These are phyloP conservation scores for Phytopythium kandeliae DNA, from an alignment of 352 stramenopile genomes.

Conservation along the genomic window DNA sequence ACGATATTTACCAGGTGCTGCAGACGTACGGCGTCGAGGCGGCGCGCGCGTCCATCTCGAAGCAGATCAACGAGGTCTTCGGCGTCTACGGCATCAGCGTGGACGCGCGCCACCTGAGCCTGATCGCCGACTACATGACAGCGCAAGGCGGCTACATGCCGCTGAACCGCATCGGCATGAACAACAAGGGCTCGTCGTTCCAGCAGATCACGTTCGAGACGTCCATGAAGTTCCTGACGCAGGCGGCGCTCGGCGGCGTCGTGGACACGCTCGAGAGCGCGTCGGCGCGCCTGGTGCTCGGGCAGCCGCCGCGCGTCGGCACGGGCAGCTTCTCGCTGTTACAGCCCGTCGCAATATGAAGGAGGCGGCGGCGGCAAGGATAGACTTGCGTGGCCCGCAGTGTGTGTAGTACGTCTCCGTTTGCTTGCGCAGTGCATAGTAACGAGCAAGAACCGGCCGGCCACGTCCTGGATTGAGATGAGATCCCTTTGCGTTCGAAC, in stretches of 20 bases:
- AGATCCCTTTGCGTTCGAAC: no score
- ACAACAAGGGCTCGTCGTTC: constrained; percentile 93
- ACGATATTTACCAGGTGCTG: constrained; percentile 97
- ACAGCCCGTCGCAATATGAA: constrained; percentile 78
- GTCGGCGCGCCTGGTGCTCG: constrained; percentile 94
- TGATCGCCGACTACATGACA: constrained; percentile 99
- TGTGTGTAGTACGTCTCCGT: not conserved
- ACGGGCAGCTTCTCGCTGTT: constrained; percentile 96
- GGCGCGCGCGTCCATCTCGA: constrained; percentile 95
- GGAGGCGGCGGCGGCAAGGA: no score
- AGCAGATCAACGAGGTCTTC: constrained; percentile 99
- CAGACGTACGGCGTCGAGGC: constrained; percentile 98
- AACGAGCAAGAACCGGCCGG: constrained; percentile 1
- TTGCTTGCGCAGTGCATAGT: constrained; percentile 3
- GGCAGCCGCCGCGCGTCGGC: constrained; percentile 91
- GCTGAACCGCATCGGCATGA: constrained; percentile 98
- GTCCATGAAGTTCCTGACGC: constrained; percentile 97
- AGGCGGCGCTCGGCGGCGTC: constrained; percentile 90
- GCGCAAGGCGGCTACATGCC: constrained; percentile 95
- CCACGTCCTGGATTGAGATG: no score
- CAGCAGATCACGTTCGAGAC: constrained; percentile 99
- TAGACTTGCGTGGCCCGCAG: not conserved
- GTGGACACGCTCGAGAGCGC: constrained; percentile 91
- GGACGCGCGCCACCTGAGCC: constrained; percentile 95
- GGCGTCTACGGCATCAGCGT: constrained; percentile 99